These are phyloP conservation scores for Boletus pseudo-olivaceus DNA, from an alignment of 768 basidiomycete species.

Conservation along the genomic window DNA sequence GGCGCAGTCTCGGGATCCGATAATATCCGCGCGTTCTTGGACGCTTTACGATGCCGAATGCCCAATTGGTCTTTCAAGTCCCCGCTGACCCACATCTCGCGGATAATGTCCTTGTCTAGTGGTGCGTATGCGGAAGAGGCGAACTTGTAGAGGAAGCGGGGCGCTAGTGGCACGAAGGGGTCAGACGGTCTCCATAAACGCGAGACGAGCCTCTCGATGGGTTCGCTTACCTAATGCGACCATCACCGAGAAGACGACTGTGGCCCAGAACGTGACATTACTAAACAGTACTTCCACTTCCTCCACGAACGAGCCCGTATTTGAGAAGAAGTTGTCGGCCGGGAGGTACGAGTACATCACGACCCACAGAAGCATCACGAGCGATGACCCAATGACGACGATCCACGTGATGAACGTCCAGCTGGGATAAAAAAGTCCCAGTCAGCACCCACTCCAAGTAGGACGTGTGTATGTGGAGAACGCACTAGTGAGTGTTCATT, in stretches of 20 bases:
- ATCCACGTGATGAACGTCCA: slow-evolving; percentile 87
- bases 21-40: slow-evolving; percentile 34
- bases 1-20: slow-evolving; percentile 59
- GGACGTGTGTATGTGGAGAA: slow-evolving; percentile 24
- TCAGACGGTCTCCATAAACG: slow-evolving; percentile 5
- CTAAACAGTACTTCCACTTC: slow-evolving; percentile 74
- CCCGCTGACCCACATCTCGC: slow-evolving; percentile 87
- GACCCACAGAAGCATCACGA: slow-evolving; percentile 87
- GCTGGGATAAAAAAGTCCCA: slow-evolving; percentile 38
- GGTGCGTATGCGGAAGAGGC: slow-evolving; percentile 68
- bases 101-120: slow-evolving; percentile 83
- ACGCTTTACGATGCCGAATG: slow-evolving; percentile 57
- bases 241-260: slow-evolving; percentile 63
- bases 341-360: slow-evolving; percentile 81
- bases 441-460: slow-evolving; percentile 1
- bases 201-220: neutral
- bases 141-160: slow-evolving; percentile 78
- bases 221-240: slow-evolving; percentile 64
- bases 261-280: slow-evolving; percentile 80
- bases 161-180: slow-evolving; percentile 46
- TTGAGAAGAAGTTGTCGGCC: slow-evolving; percentile 70
- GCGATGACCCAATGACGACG: slow-evolving; percentile 70
- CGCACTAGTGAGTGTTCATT: slow-evolving; percentile 85
- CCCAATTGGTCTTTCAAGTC: slow-evolving; percentile 81
- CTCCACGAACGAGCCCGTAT: slow-evolving; percentile 65